Conservation (phyloP, 352 stramenopile species). For the Phytopythium mirpurense region DNA sequence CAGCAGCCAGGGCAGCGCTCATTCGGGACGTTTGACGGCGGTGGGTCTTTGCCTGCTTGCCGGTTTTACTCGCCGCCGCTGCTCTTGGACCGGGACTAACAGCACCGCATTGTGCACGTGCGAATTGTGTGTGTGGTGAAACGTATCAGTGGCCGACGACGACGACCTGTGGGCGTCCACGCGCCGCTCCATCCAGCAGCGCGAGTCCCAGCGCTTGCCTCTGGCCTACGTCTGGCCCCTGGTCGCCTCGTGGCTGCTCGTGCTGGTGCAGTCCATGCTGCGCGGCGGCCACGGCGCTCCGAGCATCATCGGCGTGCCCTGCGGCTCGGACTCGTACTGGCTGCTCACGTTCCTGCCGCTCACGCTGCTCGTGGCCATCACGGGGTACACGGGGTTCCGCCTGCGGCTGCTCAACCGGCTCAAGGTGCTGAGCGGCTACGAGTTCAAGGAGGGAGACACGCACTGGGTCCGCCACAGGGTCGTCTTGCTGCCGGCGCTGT, state of each 20-base stretch:
- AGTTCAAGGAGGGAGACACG: slow-evolving; percentile 92
- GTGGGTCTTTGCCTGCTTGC: too few relatives aligned
- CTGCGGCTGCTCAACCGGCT: slow-evolving; percentile 69
- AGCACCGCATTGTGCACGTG: not conserved
- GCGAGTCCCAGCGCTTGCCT: slow-evolving; percentile 50
- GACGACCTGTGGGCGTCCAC: slow-evolving; percentile 33
- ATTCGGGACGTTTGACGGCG: slow-evolving; percentile 1
- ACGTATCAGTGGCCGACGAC: slow-evolving; percentile 8
- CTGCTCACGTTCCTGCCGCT: slow-evolving; percentile 85
- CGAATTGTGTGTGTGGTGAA: not conserved
- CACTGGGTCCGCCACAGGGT: slow-evolving; percentile 90
- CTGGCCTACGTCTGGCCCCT: slow-evolving; percentile 50
- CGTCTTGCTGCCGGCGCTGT: slow-evolving; percentile 91
- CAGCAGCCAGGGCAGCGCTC: not conserved
- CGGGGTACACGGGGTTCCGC: slow-evolving; percentile 43
- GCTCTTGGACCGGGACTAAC: not conserved
- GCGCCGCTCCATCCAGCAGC: slow-evolving; percentile 38
- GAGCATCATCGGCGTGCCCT: slow-evolving; percentile 90
- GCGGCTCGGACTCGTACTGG: slow-evolving; percentile 92
- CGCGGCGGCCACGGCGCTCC: slow-evolving; percentile 63
- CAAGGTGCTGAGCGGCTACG: slow-evolving; percentile 56
- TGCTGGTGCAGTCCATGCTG: slow-evolving; percentile 67
- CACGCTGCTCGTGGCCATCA: slow-evolving; percentile 58
- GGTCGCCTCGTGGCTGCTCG: slow-evolving; percentile 59
- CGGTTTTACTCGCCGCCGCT: too few relatives aligned